Conservation (phyloP, 148 eudicot species). For the Persicaria tinctoria region DNA sequence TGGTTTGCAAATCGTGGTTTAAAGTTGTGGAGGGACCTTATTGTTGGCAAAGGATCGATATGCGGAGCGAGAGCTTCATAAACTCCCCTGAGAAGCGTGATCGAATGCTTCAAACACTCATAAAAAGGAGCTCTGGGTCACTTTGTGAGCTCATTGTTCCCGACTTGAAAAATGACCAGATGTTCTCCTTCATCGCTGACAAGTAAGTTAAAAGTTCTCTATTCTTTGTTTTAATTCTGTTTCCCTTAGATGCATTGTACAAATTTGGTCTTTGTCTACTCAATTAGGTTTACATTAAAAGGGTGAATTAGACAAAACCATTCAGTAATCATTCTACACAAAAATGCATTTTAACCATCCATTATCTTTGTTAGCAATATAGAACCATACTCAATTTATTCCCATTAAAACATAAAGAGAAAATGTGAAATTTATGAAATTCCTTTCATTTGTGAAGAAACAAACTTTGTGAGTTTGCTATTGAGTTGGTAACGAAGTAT, state of each 20-base stretch:
- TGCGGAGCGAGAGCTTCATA: no score
- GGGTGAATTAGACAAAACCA: background rate
- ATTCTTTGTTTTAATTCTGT: background rate
- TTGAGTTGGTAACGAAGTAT: no score
- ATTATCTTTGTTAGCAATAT: no score
- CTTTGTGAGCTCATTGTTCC: slow-evolving; percentile 48
- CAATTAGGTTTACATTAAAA: background rate
- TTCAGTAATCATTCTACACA: background rate
- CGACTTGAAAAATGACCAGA: slow-evolving; percentile 27
- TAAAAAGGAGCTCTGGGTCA: slow-evolving; percentile 44
- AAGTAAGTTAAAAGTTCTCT: slow-evolving; percentile 29
- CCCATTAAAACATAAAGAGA: no score
- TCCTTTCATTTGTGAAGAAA: no score
- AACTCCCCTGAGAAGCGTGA: slow-evolving; percentile 15
- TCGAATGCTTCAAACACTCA: slow-evolving; percentile 47
- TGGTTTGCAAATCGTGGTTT: no score
- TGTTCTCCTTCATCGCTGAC: slow-evolving; percentile 48
- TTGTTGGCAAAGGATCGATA: no score
- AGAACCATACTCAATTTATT: no score
- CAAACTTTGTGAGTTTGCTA: no score
- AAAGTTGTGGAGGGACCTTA: no score
- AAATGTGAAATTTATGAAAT: no score
- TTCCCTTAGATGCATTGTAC: background rate
- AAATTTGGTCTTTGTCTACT: background rate
- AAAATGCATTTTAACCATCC: background rate